These are phyloP conservation scores for Penicillium sclerotigenum DNA, from an alignment of 2,329 filamentous ascomycete species.

Conservation along the genomic window DNA sequence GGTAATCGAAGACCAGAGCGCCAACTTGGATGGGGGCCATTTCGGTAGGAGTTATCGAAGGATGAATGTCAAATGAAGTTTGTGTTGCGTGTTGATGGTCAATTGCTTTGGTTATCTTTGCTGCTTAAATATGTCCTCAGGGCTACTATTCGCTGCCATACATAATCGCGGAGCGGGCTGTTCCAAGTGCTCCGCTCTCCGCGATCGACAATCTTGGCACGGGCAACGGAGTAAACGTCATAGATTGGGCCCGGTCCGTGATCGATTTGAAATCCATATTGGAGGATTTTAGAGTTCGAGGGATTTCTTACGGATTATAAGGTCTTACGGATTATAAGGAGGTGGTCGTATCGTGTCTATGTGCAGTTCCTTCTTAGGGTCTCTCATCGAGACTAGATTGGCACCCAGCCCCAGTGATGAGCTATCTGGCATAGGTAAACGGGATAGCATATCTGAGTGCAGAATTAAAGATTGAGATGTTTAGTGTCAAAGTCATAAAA, in stretches of 20 bases:
- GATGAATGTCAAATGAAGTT: not conserved
- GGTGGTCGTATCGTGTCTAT: not conserved
- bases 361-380: not conserved
- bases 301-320: not conserved
- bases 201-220: not conserved
- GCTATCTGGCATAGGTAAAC: not conserved
- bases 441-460: not conserved
- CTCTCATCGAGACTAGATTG: not conserved
- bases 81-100: not conserved
- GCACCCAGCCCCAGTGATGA: not conserved
- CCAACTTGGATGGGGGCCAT: slow-evolving; percentile 28
- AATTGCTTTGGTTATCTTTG: not conserved
- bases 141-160: not conserved
- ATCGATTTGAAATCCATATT: not conserved
- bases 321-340: not conserved
- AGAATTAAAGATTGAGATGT: too few species aligned
- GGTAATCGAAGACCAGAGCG: slow-evolving; percentile 30
- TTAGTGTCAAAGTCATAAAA: too few species aligned
- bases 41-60: not conserved
- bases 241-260: not conserved
- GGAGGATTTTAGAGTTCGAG: not conserved
- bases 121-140: not conserved
- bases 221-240: not conserved
- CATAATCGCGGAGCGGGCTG: not conserved
- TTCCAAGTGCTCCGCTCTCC: not conserved